Evolutionary conservation across 2,329 filamentous ascomycete species (phyloP).

Genomic region (Tolypocladium tundrense): DNA sequence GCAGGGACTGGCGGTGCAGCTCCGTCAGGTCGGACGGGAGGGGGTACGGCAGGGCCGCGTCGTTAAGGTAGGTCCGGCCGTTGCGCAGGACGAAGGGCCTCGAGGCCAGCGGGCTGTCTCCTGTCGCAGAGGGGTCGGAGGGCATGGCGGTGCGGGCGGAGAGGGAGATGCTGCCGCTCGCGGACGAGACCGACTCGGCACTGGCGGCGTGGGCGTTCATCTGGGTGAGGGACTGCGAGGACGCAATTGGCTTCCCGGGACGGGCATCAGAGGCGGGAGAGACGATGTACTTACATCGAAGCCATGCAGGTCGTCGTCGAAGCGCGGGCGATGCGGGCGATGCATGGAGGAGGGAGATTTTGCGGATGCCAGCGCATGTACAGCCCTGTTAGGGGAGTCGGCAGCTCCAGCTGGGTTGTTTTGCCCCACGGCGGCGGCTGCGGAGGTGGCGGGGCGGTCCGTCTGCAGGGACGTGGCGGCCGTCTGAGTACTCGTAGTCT

Average conservation of each 20-base stretch:
- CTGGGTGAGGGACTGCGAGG: constrained; percentile 15
- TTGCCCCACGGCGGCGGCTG: constrained; percentile 6
- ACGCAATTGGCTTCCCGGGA: background rate
- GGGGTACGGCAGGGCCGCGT: constrained; percentile 65
- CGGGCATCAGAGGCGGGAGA: background rate
- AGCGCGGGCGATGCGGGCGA: constrained; percentile 2
- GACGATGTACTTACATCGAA: constrained; percentile 4
- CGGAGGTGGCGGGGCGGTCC: constrained; percentile 16
- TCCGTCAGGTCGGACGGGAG: constrained; percentile 80
- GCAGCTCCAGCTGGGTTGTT: background rate
- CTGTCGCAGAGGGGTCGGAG: constrained; percentile 35
- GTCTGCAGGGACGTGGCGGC: constrained; percentile 9
- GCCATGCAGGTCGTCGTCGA: constrained; percentile 4
- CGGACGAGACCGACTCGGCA: constrained; percentile 36
- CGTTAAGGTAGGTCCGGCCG: constrained; percentile 74
- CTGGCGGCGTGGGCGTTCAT: constrained; percentile 26
- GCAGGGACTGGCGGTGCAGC: constrained; percentile 76
- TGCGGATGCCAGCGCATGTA: background rate
- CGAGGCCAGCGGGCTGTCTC: constrained; percentile 26
- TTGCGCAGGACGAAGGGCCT: constrained; percentile 61
- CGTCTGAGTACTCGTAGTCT: background rate
- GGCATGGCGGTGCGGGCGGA: constrained; percentile 36
- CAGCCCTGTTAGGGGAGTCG: background rate
- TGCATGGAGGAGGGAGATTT: constrained; percentile 1
- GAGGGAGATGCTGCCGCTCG: constrained; percentile 30